phyloP scores from a whole-genome alignment of 2,329 filamentous ascomycete species.

The Helicocarpus griseus region DNA sequence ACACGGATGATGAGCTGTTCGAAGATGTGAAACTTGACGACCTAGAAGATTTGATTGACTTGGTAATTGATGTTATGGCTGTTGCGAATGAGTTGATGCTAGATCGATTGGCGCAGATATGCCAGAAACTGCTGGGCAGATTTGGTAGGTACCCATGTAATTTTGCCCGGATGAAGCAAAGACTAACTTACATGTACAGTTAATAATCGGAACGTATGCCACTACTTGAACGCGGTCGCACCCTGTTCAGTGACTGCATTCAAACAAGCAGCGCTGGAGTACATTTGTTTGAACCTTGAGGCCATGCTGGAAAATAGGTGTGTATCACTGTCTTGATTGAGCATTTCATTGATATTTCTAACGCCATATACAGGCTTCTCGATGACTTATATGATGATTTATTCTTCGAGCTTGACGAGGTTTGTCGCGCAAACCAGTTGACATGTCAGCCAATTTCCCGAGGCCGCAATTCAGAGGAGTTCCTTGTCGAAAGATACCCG shows the following conservation, averaged over 20 bases:
- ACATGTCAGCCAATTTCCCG: conserved; percentile 66
- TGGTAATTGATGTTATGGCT: conserved; percentile 83
- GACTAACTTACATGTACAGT: conserved; percentile 39
- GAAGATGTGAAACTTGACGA: conserved; percentile 60
- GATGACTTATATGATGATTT: conserved; percentile 79
- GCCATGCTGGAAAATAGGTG: conserved; percentile 79
- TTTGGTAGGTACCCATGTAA: conserved; percentile 47
- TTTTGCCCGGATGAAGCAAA: conserved; percentile 3
- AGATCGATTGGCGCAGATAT: conserved; percentile 78
- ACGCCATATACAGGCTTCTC: conserved; percentile 49
- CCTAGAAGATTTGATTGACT: conserved; percentile 75
- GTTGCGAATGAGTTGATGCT: conserved; percentile 94
- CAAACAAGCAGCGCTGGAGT: conserved; percentile 80
- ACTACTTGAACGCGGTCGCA: conserved; percentile 74
- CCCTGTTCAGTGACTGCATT: conserved; percentile 76
- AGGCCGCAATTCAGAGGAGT: conserved; percentile 59
- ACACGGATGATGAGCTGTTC: conserved; percentile 71
- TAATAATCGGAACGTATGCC: conserved; percentile 76
- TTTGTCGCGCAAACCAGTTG: conserved; percentile 74
- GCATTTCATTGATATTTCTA: neutral
- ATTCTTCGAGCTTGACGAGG: conserved; percentile 66
- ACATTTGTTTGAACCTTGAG: conserved; percentile 85
- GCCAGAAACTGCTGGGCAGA: conserved; percentile 70
- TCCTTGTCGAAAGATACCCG: conserved; percentile 36
- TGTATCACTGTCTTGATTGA: conserved; percentile 10